Base-by-base conservation (phyloP, 2,329 filamentous ascomycete species). In the Aspergillus spinulosporus region DNA sequence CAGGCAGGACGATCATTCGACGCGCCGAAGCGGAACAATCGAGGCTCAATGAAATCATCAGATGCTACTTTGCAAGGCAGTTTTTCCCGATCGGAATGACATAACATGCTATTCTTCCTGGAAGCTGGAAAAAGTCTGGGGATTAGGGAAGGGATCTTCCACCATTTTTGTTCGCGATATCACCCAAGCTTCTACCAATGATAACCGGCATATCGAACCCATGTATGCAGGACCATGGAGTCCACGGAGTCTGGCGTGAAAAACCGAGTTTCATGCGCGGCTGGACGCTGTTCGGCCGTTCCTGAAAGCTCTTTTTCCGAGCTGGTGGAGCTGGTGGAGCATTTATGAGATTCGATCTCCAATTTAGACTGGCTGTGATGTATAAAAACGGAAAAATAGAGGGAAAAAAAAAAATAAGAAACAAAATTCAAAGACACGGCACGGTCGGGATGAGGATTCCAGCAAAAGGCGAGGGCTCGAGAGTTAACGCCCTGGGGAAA, bases 291-390 rank as follows among this genome's bases (percentile, higher is more conserved):
- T 47, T 47, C 31, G 44, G 29, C 44, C 44, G 46, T 43, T 43
- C 42, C 45, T 51, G 45, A 36, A n/a, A 68, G 62, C 61, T 67
- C 61, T 63, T 67, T 71, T 69, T 66, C 68, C 68, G 69, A 69
- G 58, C 52, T 21, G 59, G 66, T 68, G 67, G 64, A 67, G 64
- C 54, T 34, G 21, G 49, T 64, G 68, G 68, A 67, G 67, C 65
- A 59, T 59, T 21, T 53, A 59, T 68, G 68, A 66, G 68, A 62
- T 64, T 64, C 68, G 68, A 71, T 72, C 68, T 68, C 54, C 58
- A 61, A 64, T 63, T 64, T 60, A 52, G 49, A 59, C 42, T 62
- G 14, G 42, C 29, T 57, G 56, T 56, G 56, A 64, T 62, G 59
- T 57, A 64, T 64, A 54, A 52, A 45, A 36, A 45, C 47, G 21